Evolutionary conservation across 768 basidiomycete species (phyloP), one percentile per base, ranked within the genome.

Genomic region (Hemileccinum impolitum): DNA sequence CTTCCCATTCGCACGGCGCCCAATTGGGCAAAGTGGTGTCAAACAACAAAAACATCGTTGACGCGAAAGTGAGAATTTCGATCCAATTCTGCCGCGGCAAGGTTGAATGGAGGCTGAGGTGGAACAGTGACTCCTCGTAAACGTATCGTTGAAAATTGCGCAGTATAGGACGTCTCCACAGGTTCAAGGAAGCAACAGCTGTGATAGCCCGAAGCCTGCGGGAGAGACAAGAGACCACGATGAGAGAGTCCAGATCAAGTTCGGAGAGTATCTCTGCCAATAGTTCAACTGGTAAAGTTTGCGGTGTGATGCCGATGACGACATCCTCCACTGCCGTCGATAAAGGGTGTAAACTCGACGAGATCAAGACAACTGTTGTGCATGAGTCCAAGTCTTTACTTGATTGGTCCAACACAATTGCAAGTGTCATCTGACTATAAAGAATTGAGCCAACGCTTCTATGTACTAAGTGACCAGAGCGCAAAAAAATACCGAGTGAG

Each of bases 81-180:
- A 91, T 75, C 84, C 86, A 91, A 60, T 90, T 91, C 46, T 85
- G 81, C 39, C 84, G 74, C 4, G 89, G 88, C 1, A 90, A 83
- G 31, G 70, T 80, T 30, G 69, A 69, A 28, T 80, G 80, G 28
- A 85, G 76, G 56, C 84, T 79, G 21, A 91, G 75, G 53, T 82
- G 77, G 52, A 69, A 75, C 44, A 90, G 63, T 23, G 70, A 64
- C 7, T 62, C 61, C 46, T 82, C 80, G 55, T 85, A 84, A 23
- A 62, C 52, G 26, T 65, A 61, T 14, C 65, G 65, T 21, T 64
- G 69, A 19, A 91, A 74, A 53, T 72, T 79, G 25, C 76, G 77
- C 19, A 82, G 66, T 55, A 90, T 88, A 3, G 88, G 85, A 14
- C 68, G 70, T 45, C 87, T 76, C 89, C 90, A 90, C 15, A 84